A percentile compares a stretch with the other conserved stretches of the same genome.
Evolutionary conservation across 257 asterid genomes (phyloP).

Genomic region (Primulina eburnea): DNA sequence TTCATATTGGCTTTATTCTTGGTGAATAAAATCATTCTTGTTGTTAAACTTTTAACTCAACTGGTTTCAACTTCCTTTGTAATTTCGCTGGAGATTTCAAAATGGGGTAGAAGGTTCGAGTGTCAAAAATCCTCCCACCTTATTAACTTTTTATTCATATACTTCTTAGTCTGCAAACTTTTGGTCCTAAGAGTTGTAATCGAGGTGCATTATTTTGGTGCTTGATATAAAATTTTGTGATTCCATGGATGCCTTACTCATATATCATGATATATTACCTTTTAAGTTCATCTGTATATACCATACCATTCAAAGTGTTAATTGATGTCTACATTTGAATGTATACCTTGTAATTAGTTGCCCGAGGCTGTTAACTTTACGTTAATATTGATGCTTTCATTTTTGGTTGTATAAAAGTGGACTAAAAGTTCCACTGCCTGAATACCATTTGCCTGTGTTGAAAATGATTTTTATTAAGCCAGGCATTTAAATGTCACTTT

Average conservation of each 20-base stretch:
- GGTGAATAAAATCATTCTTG: background rate
- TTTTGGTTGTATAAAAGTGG: slow-evolving; percentile 14
- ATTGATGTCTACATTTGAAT: background rate
- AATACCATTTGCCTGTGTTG: background rate
- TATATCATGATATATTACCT: background rate
- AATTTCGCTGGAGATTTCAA: slow-evolving; percentile 1
- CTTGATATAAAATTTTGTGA: background rate
- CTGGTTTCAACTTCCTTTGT: background rate
- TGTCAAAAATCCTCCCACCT: background rate
- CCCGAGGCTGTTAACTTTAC: slow-evolving; percentile 13
- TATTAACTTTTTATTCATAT: background rate
- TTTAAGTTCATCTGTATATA: background rate
- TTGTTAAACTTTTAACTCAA: background rate
- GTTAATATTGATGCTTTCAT: slow-evolving; percentile 15
- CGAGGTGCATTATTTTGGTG: background rate
- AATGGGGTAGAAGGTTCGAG: slow-evolving; percentile 7
- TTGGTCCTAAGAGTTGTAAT: slow-evolving; percentile 12
- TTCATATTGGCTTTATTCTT: too few relatives aligned
- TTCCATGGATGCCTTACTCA: slow-evolving; percentile 3
- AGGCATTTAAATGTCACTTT: background rate
- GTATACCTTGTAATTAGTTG: slow-evolving; percentile 15
- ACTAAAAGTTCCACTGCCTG: background rate
- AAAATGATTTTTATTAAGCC: background rate
- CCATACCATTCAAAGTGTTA: background rate
- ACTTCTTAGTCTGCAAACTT: slow-evolving; percentile 4